phyloP scores from a whole-genome alignment of 2,329 filamentous ascomycete species.

The Reticulascus tulasneorum region DNA sequence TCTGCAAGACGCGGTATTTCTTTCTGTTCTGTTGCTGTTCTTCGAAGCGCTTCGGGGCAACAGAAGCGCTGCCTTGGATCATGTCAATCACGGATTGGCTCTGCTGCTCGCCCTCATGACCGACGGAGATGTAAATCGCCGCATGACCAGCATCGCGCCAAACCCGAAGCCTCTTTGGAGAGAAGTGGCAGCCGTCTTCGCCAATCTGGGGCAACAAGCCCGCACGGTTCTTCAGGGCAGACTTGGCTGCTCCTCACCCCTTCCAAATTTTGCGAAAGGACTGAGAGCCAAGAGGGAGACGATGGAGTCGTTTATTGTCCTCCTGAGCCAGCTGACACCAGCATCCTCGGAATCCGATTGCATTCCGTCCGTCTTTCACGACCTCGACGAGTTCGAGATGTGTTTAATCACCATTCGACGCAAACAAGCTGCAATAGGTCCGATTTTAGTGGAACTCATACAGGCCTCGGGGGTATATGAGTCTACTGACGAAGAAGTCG shows the following conservation, averaged over 20 bases:
- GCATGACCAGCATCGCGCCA: slow-evolving; percentile 15
- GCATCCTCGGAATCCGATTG: slow-evolving; percentile 4
- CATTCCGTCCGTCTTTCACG: slow-evolving; percentile 17
- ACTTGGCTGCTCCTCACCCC: slow-evolving; percentile 15
- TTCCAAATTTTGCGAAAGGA: slow-evolving; percentile 19
- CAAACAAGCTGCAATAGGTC: slow-evolving; percentile 12
- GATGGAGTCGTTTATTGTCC: slow-evolving; percentile 21
- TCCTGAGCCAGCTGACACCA: slow-evolving; percentile 18
- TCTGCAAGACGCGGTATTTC: slow-evolving; percentile 23
- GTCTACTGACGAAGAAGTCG: slow-evolving; percentile 7
- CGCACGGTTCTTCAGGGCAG: slow-evolving; percentile 18
- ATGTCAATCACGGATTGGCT: slow-evolving; percentile 30
- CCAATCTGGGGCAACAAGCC: slow-evolving; percentile 16
- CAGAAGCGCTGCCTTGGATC: slow-evolving; percentile 25
- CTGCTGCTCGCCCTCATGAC: slow-evolving; percentile 27
- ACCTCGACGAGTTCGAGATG: slow-evolving; percentile 20
- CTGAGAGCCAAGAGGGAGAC: slow-evolving; percentile 18
- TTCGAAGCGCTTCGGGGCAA: slow-evolving; percentile 28
- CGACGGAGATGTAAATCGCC: slow-evolving; percentile 13
- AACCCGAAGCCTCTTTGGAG: slow-evolving; percentile 20
- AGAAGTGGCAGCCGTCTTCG: slow-evolving; percentile 19
- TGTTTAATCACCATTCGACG: slow-evolving; percentile 15
- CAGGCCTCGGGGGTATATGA: slow-evolving; percentile 6
- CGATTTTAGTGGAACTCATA: slow-evolving; percentile 17
- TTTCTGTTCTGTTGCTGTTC: slow-evolving; percentile 25